phyloP scores from a whole-genome alignment of 352 stramenopile genomes.

The Globisporangium paroecandrum region DNA sequence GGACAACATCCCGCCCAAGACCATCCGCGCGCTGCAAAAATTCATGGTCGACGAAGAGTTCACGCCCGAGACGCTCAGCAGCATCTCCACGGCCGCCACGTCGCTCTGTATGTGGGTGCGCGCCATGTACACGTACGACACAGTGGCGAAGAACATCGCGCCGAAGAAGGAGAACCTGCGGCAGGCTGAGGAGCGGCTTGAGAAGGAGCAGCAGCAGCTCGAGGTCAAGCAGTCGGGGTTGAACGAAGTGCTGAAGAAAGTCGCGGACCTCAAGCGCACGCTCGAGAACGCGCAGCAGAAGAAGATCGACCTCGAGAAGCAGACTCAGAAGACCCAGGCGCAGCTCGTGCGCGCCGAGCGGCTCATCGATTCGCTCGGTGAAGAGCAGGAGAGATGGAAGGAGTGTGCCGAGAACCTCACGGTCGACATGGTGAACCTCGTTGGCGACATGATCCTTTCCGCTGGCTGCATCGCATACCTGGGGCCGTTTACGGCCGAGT shows the following conservation, averaged over 20 bases:
- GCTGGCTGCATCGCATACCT: constrained; percentile 92
- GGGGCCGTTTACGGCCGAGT: constrained; percentile 88
- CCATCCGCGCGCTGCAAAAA: constrained; percentile 86
- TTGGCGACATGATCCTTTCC: constrained; percentile 91
- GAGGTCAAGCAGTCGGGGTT: constrained; percentile 86
- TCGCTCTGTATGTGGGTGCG: constrained; percentile 94
- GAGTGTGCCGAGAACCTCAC: constrained; percentile 71
- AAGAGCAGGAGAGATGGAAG: constrained; percentile 90
- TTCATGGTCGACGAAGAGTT: constrained; percentile 91
- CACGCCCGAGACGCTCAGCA: constrained; percentile 87
- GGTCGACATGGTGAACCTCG: constrained; percentile 87
- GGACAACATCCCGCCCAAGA: constrained; percentile 86
- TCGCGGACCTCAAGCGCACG: constrained; percentile 86
- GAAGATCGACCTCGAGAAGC: constrained; percentile 89
- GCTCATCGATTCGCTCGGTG: constrained; percentile 87
- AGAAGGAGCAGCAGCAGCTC: constrained; percentile 82
- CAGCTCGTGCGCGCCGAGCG: constrained; percentile 88
- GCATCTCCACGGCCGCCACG: constrained; percentile 86
- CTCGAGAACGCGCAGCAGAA: constrained; percentile 89
- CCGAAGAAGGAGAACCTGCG: constrained; percentile 92
- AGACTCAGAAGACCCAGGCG: constrained; percentile 82
- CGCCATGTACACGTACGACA: constrained; percentile 94
- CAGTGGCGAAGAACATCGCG: constrained; percentile 91
- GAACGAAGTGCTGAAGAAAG: constrained; percentile 74
- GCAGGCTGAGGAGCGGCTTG: constrained; percentile 83